Evolutionary conservation across 495 filamentous ascomycete genomes (phyloP).

Genomic region (Neurospora tetraspora): DNA sequence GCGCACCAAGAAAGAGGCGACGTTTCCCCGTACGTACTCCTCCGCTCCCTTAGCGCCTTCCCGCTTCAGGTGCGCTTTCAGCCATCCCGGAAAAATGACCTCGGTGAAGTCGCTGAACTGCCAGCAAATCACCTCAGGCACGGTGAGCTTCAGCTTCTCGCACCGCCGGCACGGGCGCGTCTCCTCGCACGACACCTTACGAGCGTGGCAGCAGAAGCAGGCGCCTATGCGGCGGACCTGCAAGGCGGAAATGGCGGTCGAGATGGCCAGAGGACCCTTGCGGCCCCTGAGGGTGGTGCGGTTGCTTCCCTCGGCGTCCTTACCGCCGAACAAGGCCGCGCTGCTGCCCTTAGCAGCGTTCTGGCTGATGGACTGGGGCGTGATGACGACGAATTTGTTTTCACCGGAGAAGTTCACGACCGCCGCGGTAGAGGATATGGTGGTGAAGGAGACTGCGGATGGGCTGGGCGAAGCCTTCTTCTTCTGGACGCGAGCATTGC

Average conservation of each 20-base stretch:
- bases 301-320: background rate
- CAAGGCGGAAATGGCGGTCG: conserved; percentile 37
- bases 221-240: conserved; percentile 36
- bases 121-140: conserved; percentile 37
- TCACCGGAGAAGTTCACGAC: background rate
- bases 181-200: conserved; percentile 37
- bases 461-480: conserved; percentile 17
- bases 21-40: conserved; percentile 18
- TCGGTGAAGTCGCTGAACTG: conserved; percentile 36
- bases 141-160: conserved; percentile 30
- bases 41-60: background rate
- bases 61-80: background rate
- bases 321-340: background rate
- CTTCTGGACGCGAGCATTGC: conserved; percentile 20
- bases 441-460: background rate
- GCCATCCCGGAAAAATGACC: conserved; percentile 35
- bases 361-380: conserved; percentile 33
- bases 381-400: conserved; percentile 39
- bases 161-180: conserved; percentile 39
- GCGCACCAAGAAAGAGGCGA: conserved; percentile 15
- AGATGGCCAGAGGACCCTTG: conserved; percentile 36
- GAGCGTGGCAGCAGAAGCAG: conserved; percentile 41
- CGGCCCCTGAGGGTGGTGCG: conserved; percentile 35
- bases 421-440: background rate
- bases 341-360: conserved; percentile 32